Evolutionary conservation across 108 stramenopile species (phyloP).

Genomic region (Parmales sp.): DNA sequence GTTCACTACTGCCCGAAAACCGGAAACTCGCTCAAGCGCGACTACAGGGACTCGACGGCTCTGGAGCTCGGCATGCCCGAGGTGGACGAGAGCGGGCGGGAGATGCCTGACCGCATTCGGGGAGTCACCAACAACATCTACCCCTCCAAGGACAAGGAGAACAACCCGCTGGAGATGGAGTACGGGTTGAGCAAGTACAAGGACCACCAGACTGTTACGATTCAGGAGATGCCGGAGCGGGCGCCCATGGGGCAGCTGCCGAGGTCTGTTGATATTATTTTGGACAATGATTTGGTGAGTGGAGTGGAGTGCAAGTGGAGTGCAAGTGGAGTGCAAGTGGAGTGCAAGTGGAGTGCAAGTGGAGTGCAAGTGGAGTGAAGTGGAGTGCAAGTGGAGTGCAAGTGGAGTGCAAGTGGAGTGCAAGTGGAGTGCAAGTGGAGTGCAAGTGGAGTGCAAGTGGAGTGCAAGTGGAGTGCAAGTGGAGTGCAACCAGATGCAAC

Average conservation of each 20-base stretch:
- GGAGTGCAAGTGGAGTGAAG: too few relatives aligned
- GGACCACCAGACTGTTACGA: conserved; percentile 88
- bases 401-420: too few relatives aligned
- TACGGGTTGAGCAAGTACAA: conserved; percentile 88
- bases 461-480: too few relatives aligned
- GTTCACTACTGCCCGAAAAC: conserved; percentile 94
- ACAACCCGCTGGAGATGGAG: conserved; percentile 87
- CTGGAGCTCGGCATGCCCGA: conserved; percentile 76
- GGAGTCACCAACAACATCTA: conserved; percentile 70
- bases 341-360: too few relatives aligned
- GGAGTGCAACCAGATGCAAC: too few relatives aligned
- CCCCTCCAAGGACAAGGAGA: conserved; percentile 81
- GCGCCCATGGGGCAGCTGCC: conserved; percentile 98
- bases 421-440: too few relatives aligned
- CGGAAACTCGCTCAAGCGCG: conserved; percentile 52
- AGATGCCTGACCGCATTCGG: conserved; percentile 58
- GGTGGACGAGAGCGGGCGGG: conserved; percentile 59
- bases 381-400: too few relatives aligned
- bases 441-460: too few relatives aligned
- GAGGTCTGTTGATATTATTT: conserved; percentile 76
- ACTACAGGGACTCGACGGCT: conserved; percentile 90
- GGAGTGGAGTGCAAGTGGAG: background rate
- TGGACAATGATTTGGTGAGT: conserved; percentile 78
- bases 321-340: background rate
- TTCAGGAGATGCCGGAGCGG: conserved; percentile 93